A percentile compares a stretch with the other conserved stretches of the same genome.
phyloP scores from a whole-genome alignment of 2,329 filamentous ascomycete species.

The Aureobasidium uvarum region DNA sequence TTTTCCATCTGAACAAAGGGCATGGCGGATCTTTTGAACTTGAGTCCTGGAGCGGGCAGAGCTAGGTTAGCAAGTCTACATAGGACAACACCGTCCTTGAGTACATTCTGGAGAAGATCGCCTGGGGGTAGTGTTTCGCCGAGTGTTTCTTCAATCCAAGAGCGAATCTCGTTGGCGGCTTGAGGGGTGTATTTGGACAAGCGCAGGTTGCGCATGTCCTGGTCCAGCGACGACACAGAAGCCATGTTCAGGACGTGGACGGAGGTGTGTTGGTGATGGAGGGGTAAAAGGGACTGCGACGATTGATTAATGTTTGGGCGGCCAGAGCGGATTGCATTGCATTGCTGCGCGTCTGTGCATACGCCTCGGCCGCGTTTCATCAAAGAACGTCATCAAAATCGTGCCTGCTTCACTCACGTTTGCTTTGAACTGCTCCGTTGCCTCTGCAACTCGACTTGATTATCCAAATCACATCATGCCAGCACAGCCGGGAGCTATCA shows the following conservation, averaged over 20 bases:
- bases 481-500: conserved; percentile 40
- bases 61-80: conserved; percentile 89
- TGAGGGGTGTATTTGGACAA: conserved; percentile 89
- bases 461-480: conserved; percentile 37
- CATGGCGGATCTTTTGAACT: conserved; percentile 90
- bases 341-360: conserved; percentile 18
- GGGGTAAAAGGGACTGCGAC: conserved; percentile 11
- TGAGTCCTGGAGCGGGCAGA: conserved; percentile 72
- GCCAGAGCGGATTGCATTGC: conserved; percentile 5
- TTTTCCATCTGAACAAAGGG: conserved; percentile 99
- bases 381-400: conserved; percentile 19
- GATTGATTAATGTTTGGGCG: conserved; percentile 19
- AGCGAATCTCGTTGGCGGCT: conserved; percentile 77
- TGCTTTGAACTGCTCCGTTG: conserved; percentile 6
- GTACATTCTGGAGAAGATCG: conserved; percentile 73
- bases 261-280: conserved; percentile 6
- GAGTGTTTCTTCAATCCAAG: conserved; percentile 81
- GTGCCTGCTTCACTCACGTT: neutral
- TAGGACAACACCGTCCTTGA: conserved; percentile 88
- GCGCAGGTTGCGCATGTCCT: conserved; percentile 90
- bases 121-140: conserved; percentile 68
- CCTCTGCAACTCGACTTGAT: conserved; percentile 5
- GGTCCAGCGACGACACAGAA: conserved; percentile 88
- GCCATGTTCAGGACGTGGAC: conserved; percentile 61
- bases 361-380: conserved; percentile 18